Conservation (phyloP, 1,284 basidiomycete genomes). For the Stereum hirsutum region DNA sequence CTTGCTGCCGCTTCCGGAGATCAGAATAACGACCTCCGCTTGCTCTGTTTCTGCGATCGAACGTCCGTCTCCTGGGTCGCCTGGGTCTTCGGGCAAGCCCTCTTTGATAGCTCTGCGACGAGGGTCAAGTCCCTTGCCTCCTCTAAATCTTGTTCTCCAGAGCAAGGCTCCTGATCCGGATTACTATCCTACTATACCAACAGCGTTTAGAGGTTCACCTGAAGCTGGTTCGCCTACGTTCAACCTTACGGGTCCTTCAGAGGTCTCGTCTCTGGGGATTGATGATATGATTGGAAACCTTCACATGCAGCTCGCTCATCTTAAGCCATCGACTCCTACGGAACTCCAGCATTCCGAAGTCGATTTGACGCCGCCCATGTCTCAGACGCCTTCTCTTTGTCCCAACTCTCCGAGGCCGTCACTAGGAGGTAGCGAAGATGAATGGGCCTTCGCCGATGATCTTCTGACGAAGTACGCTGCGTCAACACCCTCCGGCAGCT, state of each 20-base stretch:
- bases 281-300: slow-evolving; percentile 44
- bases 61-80: slow-evolving; percentile 23
- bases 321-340: slow-evolving; percentile 9
- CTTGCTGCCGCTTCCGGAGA: slow-evolving; percentile 17
- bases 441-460: slow-evolving; percentile 37
- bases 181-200: slow-evolving; percentile 51
- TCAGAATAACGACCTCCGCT: slow-evolving; percentile 44
- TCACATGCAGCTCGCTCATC: slow-evolving; percentile 17
- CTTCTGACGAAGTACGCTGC: slow-evolving; percentile 20
- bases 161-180: slow-evolving; percentile 16
- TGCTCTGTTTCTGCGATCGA: slow-evolving; percentile 35
- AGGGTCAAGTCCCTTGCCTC: slow-evolving; percentile 35
- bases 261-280: slow-evolving; percentile 30
- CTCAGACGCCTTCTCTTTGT: slow-evolving; percentile 5
- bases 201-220: slow-evolving; percentile 51
- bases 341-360: slow-evolving; percentile 2
- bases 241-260: slow-evolving; percentile 17
- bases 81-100: slow-evolving; percentile 13
- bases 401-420: slow-evolving; percentile 8
- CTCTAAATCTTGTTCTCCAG: slow-evolving; percentile 28
- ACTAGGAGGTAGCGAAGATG: too few relatives aligned
- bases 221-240: slow-evolving; percentile 33
- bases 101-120: slow-evolving; percentile 40
- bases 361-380: slow-evolving; percentile 8
- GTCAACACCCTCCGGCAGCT: not conserved